Conservation (phyloP, 768 basidiomycete genomes). For the Zangia roseola region DNA sequence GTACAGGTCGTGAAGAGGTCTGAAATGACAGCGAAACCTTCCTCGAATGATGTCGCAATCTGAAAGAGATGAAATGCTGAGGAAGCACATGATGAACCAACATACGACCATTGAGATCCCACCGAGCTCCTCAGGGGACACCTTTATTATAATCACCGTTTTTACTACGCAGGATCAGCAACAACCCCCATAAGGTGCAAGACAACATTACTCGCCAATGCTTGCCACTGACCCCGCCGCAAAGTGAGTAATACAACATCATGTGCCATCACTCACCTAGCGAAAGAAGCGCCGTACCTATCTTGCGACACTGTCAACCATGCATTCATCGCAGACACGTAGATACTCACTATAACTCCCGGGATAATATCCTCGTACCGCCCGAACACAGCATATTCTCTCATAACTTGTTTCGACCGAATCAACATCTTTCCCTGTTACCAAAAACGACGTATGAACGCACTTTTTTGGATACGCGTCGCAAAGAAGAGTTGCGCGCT, state of each 20-base stretch:
- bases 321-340: background rate
- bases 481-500: constrained; percentile 8
- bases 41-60: background rate
- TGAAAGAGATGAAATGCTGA: background rate
- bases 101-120: background rate
- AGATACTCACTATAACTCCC: background rate
- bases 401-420: constrained; percentile 2
- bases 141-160: background rate
- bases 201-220: background rate
- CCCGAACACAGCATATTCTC: background rate
- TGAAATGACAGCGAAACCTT: background rate
- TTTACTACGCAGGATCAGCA: background rate
- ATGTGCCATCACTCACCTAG: background rate
- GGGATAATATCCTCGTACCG: constrained; percentile 1
- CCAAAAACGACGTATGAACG: background rate
- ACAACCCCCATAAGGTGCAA: background rate
- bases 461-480: constrained; percentile 2
- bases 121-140: background rate
- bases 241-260: too few species aligned
- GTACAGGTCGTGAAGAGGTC: constrained; percentile 6
- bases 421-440: background rate
- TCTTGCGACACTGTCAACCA: background rate
- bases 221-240: background rate
- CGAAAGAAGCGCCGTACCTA: constrained; percentile 4
- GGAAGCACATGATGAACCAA: too few species aligned